Evolutionary conservation across 192 early-diverging fungal genomes (phyloP).

Genomic region (Coemansia pectinata): DNA sequence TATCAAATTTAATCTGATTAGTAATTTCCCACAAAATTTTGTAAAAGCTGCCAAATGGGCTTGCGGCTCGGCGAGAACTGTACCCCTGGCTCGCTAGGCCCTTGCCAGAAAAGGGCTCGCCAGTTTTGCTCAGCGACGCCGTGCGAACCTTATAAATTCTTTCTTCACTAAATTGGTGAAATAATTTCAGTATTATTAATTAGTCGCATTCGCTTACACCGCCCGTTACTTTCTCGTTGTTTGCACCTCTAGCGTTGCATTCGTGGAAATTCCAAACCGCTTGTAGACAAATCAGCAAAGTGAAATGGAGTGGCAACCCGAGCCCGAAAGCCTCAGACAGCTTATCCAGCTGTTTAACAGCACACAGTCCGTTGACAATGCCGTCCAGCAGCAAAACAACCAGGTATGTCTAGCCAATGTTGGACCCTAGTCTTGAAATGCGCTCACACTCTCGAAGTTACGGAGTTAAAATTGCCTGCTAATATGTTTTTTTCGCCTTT

Average conservation of each 20-base stretch:
- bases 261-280: not conserved
- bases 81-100: not conserved
- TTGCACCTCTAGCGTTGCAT: not conserved
- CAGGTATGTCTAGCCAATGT: constrained; percentile 59
- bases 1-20: not conserved
- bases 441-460: not conserved
- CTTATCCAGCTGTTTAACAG: constrained; percentile 74
- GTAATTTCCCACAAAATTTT: not conserved
- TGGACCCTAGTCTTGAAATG: constrained; percentile 5
- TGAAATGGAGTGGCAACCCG: constrained; percentile 71
- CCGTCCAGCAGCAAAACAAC: constrained; percentile 69
- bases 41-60: not conserved
- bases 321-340: constrained; percentile 74
- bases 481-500: not conserved
- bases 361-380: constrained; percentile 70
- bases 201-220: not conserved
- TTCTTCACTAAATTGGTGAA: not conserved
- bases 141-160: not conserved
- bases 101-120: not conserved
- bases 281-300: constrained; percentile 5
- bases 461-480: not conserved
- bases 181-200: not conserved
- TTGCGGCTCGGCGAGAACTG: not conserved
- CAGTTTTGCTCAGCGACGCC: not conserved
- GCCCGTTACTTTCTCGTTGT: not conserved